A percentile compares a stretch with the other conserved stretches of the same genome.
Conservation (phyloP, 148 eudicot species). For the Persicaria tinctoria region DNA sequence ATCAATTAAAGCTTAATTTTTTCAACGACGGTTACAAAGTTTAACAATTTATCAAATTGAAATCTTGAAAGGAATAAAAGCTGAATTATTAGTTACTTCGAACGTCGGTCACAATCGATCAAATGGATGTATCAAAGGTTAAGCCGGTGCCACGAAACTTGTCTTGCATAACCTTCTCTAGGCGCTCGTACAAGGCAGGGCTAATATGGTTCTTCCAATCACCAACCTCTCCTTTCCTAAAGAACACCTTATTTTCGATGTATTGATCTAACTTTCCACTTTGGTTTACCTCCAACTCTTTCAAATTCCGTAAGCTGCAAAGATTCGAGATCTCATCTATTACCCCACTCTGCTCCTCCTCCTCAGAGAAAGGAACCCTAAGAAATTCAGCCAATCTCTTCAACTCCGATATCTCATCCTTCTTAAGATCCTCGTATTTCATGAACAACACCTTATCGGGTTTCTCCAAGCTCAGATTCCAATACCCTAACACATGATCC, state of each 20-base stretch:
- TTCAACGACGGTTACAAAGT: no score
- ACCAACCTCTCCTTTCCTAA: slow-evolving; percentile 31
- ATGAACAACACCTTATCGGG: slow-evolving; percentile 35
- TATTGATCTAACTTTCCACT: slow-evolving; percentile 25
- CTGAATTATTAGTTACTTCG: no score
- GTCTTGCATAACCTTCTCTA: slow-evolving; percentile 29
- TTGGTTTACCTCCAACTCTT: slow-evolving; percentile 40
- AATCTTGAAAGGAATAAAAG: no score
- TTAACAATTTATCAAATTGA: no score
- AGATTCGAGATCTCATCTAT: slow-evolving; percentile 23
- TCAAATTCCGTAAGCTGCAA: slow-evolving; percentile 35
- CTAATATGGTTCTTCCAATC: slow-evolving; percentile 12
- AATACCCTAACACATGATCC: slow-evolving; percentile 11
- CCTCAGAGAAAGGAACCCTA: slow-evolving; percentile 21
- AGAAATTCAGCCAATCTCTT: slow-evolving; percentile 28
- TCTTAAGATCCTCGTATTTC: slow-evolving; percentile 40
- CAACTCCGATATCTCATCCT: slow-evolving; percentile 4
- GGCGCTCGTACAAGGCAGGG: slow-evolving; percentile 27
- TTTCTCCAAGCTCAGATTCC: slow-evolving; percentile 22
- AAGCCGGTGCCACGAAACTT: slow-evolving; percentile 38
- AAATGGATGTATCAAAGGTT: not conserved
- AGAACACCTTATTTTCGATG: slow-evolving; percentile 33
- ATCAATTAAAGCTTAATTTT: no score
- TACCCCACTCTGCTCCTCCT: slow-evolving; percentile 27
- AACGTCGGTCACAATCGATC: not conserved